Evolutionary conservation across 352 stramenopile species (phyloP), one percentile per base, ranked within the genome.

Genomic region (Phytophthora hibernalis): DNA sequence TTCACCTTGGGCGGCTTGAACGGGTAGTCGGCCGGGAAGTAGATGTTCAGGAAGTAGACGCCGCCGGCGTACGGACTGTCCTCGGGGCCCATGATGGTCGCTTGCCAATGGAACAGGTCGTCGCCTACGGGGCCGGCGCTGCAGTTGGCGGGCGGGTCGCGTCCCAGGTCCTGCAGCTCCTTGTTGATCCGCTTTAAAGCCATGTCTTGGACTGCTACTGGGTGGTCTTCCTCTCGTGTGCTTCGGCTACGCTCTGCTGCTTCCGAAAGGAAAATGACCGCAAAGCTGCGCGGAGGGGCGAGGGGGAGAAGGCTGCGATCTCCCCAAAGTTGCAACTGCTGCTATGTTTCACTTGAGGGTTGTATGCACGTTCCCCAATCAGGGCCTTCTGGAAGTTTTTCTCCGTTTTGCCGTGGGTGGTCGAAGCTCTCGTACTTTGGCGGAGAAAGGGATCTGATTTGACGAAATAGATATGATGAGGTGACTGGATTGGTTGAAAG

Each of bases 31-130:
- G 97, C 96, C 52, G 97, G 97, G 80, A 99, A 99, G 82, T 99
- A 97, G 76, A 99, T 99, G 82, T 99, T 98, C 37, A 99, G 80
- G 75, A 99, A 99, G 87, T 99, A 99, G 51, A 99, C 97, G 52
- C 97, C 97, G 48, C 97, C 97, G 43, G 96, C 90, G 81, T 99
- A 99, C 33, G 97, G 97, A 75, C 92, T 98, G 76, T 99, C 97
- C 72, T 99, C 97, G 24, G 97, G 97, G 61, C 97, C 97, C 97
- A 99, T 99, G 72, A 99, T 99, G 65, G 96, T 92, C 58, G 94
- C 96, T 57, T 97, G 95, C 96, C 96, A 99, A 76, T 98, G 96
- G 79, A 99, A 99, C 68, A 99, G 91, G 77, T 99, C 97, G 52
- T 99, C 97, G 57, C 95, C 97, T 54, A 99, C 97, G 28, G 98